Base-by-base conservation (phyloP, 306 rosid genomes). In the Carpinus viminea region DNA sequence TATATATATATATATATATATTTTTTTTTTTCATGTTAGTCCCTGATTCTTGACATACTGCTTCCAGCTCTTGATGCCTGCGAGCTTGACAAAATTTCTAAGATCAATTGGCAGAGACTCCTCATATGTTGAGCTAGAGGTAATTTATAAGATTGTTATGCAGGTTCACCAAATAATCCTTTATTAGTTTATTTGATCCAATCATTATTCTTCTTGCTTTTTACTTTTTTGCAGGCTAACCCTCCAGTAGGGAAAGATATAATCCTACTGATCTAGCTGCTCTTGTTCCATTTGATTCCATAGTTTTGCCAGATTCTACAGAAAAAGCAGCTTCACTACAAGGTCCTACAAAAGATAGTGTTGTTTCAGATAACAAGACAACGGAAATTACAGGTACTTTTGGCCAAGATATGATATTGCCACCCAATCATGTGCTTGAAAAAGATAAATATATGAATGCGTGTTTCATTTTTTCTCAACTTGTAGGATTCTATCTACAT, bases 211-310 rank as follows among this genome's bases (percentile, higher is more conserved):
- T 53, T 46, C 74, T 66, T 87, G 50, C 10, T 50, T 51, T 43
- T 72, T 8, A 26, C n/a, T 26, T 36, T 71, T n/a, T 59, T 69
- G 65, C 87, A 96, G 99, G 98, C 96, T 78, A 96, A 89, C 77
- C 99, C 96, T 70, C 13, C 87, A 0, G 89, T 96, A 36, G 97
- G 99, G 52, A 96, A 96, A 82, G 98, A n/a, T n/a, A 96, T 86
- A 96, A 89, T 80, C 97, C 98, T 52, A 98, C 99, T 60, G 98
- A 96, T 88, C 97, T 96, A 79, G 99, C 98, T 24, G 79, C 84
- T 54, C 85, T 93, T 50, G 92, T 93, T 74, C 99, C 93, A 31
- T 85, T 90, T 2, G 79, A 83, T 76, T 78, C 93, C 54, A 43
- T 84, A 57, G 54, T 74, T 70, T 72, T 86, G 71, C 86, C 97